A percentile compares a stretch with the other conserved stretches of the same genome.
These are phyloP conservation scores for Solanum sitiens DNA, from an alignment of 257 asterid species.

Conservation along the genomic window DNA sequence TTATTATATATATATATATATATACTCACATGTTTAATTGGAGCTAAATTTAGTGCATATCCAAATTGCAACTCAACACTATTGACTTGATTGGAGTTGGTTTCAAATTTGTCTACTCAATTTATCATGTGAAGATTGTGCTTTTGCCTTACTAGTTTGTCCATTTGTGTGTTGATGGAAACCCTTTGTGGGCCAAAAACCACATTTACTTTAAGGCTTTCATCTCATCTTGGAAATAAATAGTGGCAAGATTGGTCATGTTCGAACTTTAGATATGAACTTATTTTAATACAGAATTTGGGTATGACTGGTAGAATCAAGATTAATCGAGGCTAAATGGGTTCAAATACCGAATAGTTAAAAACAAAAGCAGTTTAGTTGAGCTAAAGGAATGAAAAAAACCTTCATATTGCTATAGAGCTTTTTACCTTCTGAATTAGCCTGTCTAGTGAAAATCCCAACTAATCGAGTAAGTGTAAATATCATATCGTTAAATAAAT, in stretches of 20 bases:
- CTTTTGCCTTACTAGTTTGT: not conserved
- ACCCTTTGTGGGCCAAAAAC: not conserved
- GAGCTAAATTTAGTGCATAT: not conserved
- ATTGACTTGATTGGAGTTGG: not conserved
- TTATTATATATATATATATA: not conserved
- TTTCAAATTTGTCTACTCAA: not conserved
- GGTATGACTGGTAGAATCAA: not conserved
- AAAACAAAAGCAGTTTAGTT: not conserved
- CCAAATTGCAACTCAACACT: not conserved
- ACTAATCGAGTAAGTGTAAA: not conserved
- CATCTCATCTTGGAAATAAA: not conserved
- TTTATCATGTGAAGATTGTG: not conserved
- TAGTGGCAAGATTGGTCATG: not conserved
- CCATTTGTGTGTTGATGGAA: not conserved
- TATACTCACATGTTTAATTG: not conserved
- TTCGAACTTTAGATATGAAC: not conserved
- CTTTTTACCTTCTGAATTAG: no score
- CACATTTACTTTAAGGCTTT: not conserved
- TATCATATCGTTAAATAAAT: not conserved
- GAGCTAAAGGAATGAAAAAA: not conserved
- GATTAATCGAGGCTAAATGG: not conserved
- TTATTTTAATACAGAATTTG: not conserved
- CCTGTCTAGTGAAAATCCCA: no score
- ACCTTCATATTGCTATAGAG: no score
- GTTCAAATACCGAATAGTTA: not conserved